A percentile compares a stretch with the other conserved stretches of the same genome.
Evolutionary conservation across 2,329 filamentous ascomycete genomes (phyloP).

Genomic region (Gnomoniopsis smithogilvyi): DNA sequence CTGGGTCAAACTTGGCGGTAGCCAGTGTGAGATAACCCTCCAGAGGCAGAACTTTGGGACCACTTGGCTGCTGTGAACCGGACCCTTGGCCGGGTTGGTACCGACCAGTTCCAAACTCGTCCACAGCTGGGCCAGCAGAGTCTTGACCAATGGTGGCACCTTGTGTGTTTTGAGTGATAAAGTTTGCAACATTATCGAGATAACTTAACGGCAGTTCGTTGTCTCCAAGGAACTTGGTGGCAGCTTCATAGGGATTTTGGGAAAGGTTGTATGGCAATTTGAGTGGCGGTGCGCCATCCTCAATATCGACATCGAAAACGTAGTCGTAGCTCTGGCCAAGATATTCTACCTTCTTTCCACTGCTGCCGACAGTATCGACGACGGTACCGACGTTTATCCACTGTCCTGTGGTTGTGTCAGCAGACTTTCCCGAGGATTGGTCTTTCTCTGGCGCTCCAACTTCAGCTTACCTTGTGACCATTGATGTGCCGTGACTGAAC

Average conservation of each 20-base stretch:
- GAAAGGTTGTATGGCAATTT: slow-evolving; percentile 94
- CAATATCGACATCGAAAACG: slow-evolving; percentile 94
- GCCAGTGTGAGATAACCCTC: slow-evolving; percentile 75
- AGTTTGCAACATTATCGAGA: slow-evolving; percentile 87
- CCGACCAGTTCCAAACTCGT: slow-evolving; percentile 75
- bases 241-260: slow-evolving; percentile 88
- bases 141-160: slow-evolving; percentile 75
- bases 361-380: slow-evolving; percentile 82
- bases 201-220: slow-evolving; percentile 87
- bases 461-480: slow-evolving; percentile 62
- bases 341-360: slow-evolving; percentile 72
- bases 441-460: neutral
- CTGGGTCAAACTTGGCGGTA: slow-evolving; percentile 67
- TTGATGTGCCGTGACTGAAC: slow-evolving; percentile 79
- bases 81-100: slow-evolving; percentile 70
- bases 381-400: slow-evolving; percentile 94
- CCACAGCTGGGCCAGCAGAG: slow-evolving; percentile 46
- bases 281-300: slow-evolving; percentile 86
- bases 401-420: slow-evolving; percentile 51
- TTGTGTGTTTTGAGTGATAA: slow-evolving; percentile 86
- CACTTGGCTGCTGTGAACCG: slow-evolving; percentile 30
- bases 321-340: slow-evolving; percentile 90
- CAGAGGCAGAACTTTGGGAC: slow-evolving; percentile 68
- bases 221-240: slow-evolving; percentile 84
- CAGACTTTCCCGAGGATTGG: neutral